phyloP scores from a whole-genome alignment of 2,329 filamentous ascomycete genomes.

The Magnaporthiopsis rhizophila region DNA sequence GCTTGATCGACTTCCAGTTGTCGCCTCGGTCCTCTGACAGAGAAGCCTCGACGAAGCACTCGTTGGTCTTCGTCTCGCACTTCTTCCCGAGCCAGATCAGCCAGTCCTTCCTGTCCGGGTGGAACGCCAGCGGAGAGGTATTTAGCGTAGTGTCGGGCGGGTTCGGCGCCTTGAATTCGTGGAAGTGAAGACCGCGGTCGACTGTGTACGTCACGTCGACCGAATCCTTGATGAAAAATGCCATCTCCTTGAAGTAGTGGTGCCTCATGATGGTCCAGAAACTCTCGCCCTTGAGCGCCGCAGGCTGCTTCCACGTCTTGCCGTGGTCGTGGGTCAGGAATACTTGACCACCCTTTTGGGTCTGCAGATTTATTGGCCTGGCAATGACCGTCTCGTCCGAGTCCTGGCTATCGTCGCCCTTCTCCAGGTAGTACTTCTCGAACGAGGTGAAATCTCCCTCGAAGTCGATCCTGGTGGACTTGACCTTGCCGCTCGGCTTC shows the following conservation, averaged over 20 bases:
- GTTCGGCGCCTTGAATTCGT: conserved; percentile 60
- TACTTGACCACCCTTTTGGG: conserved; percentile 51
- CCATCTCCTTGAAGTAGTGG: conserved; percentile 70
- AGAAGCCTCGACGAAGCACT: conserved; percentile 69
- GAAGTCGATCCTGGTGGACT: conserved; percentile 52
- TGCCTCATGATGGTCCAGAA: conserved; percentile 70
- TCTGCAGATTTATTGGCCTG: conserved; percentile 34
- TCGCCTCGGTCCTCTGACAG: conserved; percentile 73
- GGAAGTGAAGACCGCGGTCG: conserved; percentile 67
- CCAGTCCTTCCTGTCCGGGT: conserved; percentile 80
- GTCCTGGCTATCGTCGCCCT: conserved; percentile 51
- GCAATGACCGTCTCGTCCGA: conserved; percentile 60
- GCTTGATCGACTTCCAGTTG: conserved; percentile 66
- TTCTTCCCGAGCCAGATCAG: conserved; percentile 80
- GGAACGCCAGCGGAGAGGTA: conserved; percentile 60
- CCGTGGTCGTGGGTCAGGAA: conserved; percentile 80
- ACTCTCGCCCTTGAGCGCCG: conserved; percentile 59
- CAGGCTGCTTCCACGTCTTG: conserved; percentile 64
- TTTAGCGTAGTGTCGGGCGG: neutral
- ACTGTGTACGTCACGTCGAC: conserved; percentile 69
- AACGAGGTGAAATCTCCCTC: conserved; percentile 43
- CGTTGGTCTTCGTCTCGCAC: conserved; percentile 44
- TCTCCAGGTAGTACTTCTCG: conserved; percentile 69
- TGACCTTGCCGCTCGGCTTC: conserved; percentile 60
- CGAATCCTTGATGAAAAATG: conserved; percentile 72